Base-by-base conservation (phyloP, 306 rosid species). In the Inga oerstediana region DNA sequence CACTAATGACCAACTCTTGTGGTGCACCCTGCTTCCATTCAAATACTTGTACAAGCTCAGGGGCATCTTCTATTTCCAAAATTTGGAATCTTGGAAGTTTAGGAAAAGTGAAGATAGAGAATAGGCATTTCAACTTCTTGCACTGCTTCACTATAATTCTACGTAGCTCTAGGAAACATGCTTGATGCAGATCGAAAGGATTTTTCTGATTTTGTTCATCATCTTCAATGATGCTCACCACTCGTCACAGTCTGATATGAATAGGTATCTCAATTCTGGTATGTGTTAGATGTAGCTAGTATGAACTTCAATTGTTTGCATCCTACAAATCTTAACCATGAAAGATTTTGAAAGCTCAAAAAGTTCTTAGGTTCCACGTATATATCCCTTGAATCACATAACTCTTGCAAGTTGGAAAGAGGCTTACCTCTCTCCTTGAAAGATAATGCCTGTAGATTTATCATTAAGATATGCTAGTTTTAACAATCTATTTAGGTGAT, bases 221-320 rank as follows among this genome's bases (percentile, higher is more conserved):
- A n/a, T 59, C 65, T 5, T 72, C 74, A 59, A 81, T 35, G 17
- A 73, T 73, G 27, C 65, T 37, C 66, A 45, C 27, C 48, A 81
- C 30, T 62, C 79, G 17, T 72, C 49, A 15, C 84, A 81, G 1
- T 73, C 7, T 35, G 8, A 2, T 72, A 81, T 35, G 0, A 4
- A 0, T 48, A 61, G 35, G 7, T 1, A 0, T 20, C 39, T 32
- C 79, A 80, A 73, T 35, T 30, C 22, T 17, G 73, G 62, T 20
- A 80, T 71, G 15, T 10, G 12, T 64, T 68, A 43, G 49, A 43
- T 11, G 64, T 22, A 8, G 78, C 62, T 10, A 80, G 59, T 4
- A 72, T 43, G 14, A 24, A 22, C 22, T 80, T n/a, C 16, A 80
- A 54, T 10, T 72, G 49, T 44, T 56, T 61, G 79, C 86, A 83